Conservation (phyloP, 176 grass and related monocot species). For the Echinochloa phyllopogon region DNA sequence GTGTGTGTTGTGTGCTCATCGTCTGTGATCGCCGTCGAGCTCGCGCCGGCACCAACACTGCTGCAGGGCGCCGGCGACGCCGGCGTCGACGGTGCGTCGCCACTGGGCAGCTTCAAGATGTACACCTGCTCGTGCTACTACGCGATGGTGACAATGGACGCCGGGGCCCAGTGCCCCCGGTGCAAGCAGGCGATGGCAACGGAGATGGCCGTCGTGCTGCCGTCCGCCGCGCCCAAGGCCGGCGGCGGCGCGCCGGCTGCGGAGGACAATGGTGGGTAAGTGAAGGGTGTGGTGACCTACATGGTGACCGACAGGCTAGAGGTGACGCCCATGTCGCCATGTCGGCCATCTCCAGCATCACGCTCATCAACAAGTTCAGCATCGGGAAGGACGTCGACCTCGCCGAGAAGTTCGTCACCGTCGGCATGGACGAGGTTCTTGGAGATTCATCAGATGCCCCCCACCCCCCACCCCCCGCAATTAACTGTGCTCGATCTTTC, state of each 20-base stretch:
- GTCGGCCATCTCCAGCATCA: slow-evolving; percentile 60
- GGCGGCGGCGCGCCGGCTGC: background rate
- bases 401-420: slow-evolving; percentile 46
- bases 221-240: background rate
- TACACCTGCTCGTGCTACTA: slow-evolving; percentile 22
- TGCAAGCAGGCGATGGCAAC: slow-evolving; percentile 34
- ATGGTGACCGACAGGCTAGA: slow-evolving; percentile 58
- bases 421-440: slow-evolving; percentile 43
- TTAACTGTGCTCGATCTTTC: background rate
- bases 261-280: slow-evolving; percentile 41
- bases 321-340: slow-evolving; percentile 69
- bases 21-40: too few species aligned
- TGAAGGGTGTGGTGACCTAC: slow-evolving; percentile 53
- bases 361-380: slow-evolving; percentile 50
- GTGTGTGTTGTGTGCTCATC: too few species aligned
- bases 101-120: slow-evolving; percentile 26
- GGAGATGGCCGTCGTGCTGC: slow-evolving; percentile 7
- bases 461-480: too few species aligned
- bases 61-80: slow-evolving; percentile 6
- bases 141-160: slow-evolving; percentile 35
- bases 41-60: too few species aligned
- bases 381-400: slow-evolving; percentile 25
- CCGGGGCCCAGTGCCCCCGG: slow-evolving; percentile 9
- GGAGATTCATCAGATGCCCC: too few species aligned
- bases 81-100: background rate